Evolutionary conservation across 495 filamentous ascomycete genomes (phyloP).

Genomic region (Thozetella sp.): DNA sequence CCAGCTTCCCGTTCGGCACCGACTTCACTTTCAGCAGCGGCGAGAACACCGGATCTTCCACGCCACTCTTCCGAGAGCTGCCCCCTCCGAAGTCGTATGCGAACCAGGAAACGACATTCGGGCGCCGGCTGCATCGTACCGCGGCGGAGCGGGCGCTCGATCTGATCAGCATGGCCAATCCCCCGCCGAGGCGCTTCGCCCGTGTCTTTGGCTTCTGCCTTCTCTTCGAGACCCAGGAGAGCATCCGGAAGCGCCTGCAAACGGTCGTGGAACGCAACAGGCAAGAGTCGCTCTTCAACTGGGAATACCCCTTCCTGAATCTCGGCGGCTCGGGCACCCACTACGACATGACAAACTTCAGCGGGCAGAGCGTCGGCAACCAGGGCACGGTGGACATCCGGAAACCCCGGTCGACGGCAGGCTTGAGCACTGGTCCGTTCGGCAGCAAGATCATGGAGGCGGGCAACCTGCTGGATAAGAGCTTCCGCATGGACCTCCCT

Average conservation of each 20-base stretch:
- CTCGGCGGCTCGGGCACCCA: constrained; percentile 73
- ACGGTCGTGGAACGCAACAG: constrained; percentile 34
- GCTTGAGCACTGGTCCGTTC: constrained; percentile 44
- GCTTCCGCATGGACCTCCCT: constrained; percentile 41
- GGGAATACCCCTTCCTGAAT: constrained; percentile 63
- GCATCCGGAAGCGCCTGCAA: constrained; percentile 47
- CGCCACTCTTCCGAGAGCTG: constrained; percentile 22
- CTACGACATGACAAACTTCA: constrained; percentile 41
- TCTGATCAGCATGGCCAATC: constrained; percentile 57
- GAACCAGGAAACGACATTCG: constrained; percentile 69
- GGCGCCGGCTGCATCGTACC: constrained; percentile 68
- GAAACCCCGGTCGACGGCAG: constrained; percentile 31
- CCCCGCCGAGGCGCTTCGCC: constrained; percentile 49
- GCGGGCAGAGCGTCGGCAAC: constrained; percentile 25
- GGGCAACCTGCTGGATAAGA: constrained; percentile 29
- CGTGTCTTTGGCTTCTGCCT: constrained; percentile 69
- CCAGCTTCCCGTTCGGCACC: constrained; percentile 27
- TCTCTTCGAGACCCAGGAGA: constrained; percentile 50
- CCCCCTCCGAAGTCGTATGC: constrained; percentile 46
- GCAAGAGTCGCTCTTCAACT: constrained; percentile 57
- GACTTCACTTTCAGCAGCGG: constrained; percentile 15
- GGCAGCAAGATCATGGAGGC: constrained; percentile 17
- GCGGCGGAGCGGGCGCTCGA: constrained; percentile 63
- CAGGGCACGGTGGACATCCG: constrained; percentile 26
- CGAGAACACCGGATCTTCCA: constrained; percentile 6